Evolutionary conservation across 2,329 filamentous ascomycete species (phyloP), one percentile per base, ranked within the genome.

Genomic region (Juglanconis oblonga): DNA sequence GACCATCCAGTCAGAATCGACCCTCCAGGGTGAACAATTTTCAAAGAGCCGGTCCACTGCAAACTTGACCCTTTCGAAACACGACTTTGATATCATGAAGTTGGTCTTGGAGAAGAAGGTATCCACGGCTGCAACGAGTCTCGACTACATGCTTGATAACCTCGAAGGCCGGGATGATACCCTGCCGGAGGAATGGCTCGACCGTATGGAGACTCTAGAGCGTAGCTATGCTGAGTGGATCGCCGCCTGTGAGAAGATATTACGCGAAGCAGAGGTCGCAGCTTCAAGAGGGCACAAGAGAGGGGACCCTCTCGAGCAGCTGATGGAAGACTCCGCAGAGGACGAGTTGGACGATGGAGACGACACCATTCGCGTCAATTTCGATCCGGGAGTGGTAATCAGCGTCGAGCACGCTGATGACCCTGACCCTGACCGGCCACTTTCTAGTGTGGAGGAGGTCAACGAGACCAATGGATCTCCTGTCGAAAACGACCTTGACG

Each of bases 121-220:
- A 38, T 79, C 84, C 13, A 81, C 81, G 40, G 81, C 92, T 0
- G 94, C 91, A 0, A 83, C 83, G 52, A 82, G 87, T 44, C 80
- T 98, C 63, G 95, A 99, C 72, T 85, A 82, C 54, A 92, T 97
- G 83, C 81, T 99, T 13, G 93, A 99, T 73, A 82, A 85, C 36
- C 80, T 98, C 2, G 95, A 98, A 73, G 93, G 92, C 1, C 81
- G 87, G 57, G 81, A 89, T 48, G 95, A 99, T 68, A 91, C 89
- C 0, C 77, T 99, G 9, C 95, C 95, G 0, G 90, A 96, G 45
- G 72, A 78, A 33, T 99, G 94, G 95, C 85, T 98, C 58, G 91
- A 96, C 67, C 83, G 87, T 4, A 88, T 98, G 76, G 95, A 98
- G 72, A 75, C 77, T 0, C 79, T 96, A 4, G 95, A 99, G 72